These are phyloP conservation scores for Salix dunnii DNA, from an alignment of 345 rosid species.

Conservation along the genomic window DNA sequence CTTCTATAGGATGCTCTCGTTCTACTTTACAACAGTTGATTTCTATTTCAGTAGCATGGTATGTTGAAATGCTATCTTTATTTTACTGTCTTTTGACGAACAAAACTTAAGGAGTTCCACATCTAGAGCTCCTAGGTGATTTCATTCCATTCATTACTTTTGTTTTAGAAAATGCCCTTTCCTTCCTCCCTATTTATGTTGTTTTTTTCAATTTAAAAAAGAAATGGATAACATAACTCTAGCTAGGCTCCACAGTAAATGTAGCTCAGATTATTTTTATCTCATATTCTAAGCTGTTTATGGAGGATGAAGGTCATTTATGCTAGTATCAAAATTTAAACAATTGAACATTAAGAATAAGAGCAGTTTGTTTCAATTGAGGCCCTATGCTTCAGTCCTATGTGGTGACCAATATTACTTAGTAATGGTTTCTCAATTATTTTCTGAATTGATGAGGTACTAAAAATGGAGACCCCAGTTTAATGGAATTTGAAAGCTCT, in stretches of 20 bases:
- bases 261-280: not conserved
- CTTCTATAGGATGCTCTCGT: conserved; percentile 95
- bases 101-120: not conserved
- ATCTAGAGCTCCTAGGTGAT: not conserved
- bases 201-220: not conserved
- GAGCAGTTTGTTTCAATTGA: not conserved
- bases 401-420: not conserved
- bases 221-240: not conserved
- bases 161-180: not conserved
- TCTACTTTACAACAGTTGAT: conserved; percentile 94
- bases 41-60: conserved; percentile 98
- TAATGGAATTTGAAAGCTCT: not conserved
- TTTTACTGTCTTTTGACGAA: not conserved
- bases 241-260: not conserved
- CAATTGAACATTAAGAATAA: not conserved
- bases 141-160: not conserved
- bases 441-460: too few relatives aligned
- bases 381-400: not conserved
- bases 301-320: not conserved
- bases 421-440: too few relatives aligned
- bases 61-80: conserved; percentile 19
- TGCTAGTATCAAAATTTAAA: not conserved
- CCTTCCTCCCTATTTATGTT: not conserved
- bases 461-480: not conserved
- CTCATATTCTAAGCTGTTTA: not conserved